A percentile compares a stretch with the other conserved stretches of the same genome.
These are phyloP conservation scores for Sporothrix humicola DNA, from an alignment of 2,329 filamentous ascomycete genomes.

Conservation along the genomic window DNA sequence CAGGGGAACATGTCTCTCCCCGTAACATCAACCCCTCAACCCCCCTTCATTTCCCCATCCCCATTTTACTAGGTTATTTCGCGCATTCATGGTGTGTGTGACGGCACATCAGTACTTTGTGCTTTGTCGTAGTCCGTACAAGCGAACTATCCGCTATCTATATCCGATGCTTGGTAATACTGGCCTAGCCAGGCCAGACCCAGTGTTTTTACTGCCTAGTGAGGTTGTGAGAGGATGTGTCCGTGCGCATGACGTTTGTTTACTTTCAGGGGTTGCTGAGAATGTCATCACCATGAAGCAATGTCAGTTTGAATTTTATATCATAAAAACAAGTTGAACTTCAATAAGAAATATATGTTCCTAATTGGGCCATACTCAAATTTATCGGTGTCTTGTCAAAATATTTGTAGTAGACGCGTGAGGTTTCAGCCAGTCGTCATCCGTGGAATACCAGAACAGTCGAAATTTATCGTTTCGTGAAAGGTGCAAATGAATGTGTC, in stretches of 20 bases:
- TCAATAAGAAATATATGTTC: too few species aligned
- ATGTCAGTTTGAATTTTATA: too few species aligned
- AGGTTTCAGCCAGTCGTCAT: too few species aligned
- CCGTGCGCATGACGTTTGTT: neutral
- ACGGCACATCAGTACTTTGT: neutral
- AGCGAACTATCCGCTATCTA: neutral
- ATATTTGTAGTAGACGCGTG: too few species aligned
- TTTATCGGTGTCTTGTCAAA: too few species aligned
- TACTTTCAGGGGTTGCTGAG: neutral
- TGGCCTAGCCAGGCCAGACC: neutral
- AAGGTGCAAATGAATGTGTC: too few species aligned
- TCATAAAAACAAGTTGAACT: too few species aligned
- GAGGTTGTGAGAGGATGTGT: neutral
- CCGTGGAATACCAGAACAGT: too few species aligned
- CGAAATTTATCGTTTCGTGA: too few species aligned
- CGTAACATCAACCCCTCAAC: neutral
- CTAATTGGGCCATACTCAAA: too few species aligned
- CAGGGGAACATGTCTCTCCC: conserved; percentile 2
- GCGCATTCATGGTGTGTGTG: neutral
- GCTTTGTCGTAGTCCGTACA: neutral
- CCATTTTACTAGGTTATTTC: conserved; percentile 5
- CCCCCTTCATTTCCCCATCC: conserved; percentile 12
- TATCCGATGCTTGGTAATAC: neutral
- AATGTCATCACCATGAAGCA: too few species aligned
- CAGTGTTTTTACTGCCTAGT: neutral